These are phyloP conservation scores for Hortaea werneckii DNA, from an alignment of 2,329 filamentous ascomycete genomes.

Conservation along the genomic window DNA sequence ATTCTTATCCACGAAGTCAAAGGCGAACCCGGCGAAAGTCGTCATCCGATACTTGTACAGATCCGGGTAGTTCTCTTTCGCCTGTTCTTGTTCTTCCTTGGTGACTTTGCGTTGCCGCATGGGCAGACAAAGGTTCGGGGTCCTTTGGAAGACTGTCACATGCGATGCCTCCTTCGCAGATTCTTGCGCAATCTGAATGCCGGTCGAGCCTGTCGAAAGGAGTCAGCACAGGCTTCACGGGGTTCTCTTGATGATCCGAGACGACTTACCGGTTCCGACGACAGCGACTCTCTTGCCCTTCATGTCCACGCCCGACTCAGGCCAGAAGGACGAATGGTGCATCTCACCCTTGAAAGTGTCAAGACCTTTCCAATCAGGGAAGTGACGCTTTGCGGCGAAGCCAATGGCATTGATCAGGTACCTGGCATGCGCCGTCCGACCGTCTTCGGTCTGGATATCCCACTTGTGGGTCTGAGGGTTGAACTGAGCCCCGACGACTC, in stretches of 20 bases:
- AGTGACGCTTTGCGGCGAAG: conserved; percentile 23
- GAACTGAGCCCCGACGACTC: conserved; percentile 44
- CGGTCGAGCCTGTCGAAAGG: conserved; percentile 23
- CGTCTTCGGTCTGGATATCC: conserved; percentile 33
- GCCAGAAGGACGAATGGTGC: conserved; percentile 34
- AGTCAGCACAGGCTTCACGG: too few relatives aligned
- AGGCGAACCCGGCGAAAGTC: conserved; percentile 50
- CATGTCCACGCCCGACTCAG: conserved; percentile 22
- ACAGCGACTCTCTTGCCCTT: conserved; percentile 30
- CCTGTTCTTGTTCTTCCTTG: conserved; percentile 40
- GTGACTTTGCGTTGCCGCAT: conserved; percentile 46
- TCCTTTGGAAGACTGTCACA: conserved; percentile 55
- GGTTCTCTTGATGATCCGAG: too few relatives aligned
- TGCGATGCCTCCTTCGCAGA: conserved; percentile 17
- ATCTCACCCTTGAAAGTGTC: conserved; percentile 29
- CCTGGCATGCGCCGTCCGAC: conserved; percentile 5
- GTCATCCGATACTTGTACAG: conserved; percentile 45
- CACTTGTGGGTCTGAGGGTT: conserved; percentile 40
- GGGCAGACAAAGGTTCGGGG: conserved; percentile 54
- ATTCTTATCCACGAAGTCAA: conserved; percentile 44
- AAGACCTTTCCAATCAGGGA: conserved; percentile 27
- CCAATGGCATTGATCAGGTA: conserved; percentile 31
- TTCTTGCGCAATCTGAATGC: conserved; percentile 27
- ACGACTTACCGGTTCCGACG: conserved; percentile 25
- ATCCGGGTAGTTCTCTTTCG: conserved; percentile 31